These are phyloP conservation scores for Croton setiger DNA, from an alignment of 441 rosid species.

Conservation along the genomic window DNA sequence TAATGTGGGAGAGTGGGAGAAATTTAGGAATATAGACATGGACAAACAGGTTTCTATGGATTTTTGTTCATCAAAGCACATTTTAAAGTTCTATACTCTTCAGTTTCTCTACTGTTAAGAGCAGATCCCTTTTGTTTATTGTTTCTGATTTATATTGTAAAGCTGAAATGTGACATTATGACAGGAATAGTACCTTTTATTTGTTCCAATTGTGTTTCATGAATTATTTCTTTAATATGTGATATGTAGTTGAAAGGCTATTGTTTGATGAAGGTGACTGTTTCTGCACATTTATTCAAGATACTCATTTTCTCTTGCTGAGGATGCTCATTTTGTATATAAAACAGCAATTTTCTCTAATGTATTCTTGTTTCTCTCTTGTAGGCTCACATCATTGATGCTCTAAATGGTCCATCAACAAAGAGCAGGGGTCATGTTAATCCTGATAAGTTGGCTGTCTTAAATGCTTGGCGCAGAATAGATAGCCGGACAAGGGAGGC, in stretches of 20 bases:
- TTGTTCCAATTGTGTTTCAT: background rate
- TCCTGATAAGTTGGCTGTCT: conserved; percentile 57
- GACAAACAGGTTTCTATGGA: conserved; percentile 69
- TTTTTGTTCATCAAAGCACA: conserved; percentile 16
- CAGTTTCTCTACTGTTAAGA: conserved; percentile 1
- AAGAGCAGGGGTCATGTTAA: conserved; percentile 54
- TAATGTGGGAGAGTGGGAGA: conserved; percentile 81
- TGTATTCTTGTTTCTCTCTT: conserved; percentile 17
- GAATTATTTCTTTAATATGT: conserved; percentile 1
- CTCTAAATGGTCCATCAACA: conserved; percentile 33
- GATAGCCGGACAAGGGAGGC: conserved; percentile 87
- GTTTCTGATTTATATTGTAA: background rate
- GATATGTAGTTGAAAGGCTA: background rate
- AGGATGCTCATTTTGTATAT: conserved; percentile 14
- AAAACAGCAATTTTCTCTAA: conserved; percentile 13
- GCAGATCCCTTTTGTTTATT: background rate
- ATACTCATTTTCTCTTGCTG: background rate
- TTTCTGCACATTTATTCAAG: background rate
- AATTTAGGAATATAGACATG: conserved; percentile 84
- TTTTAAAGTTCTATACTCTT: conserved; percentile 17
- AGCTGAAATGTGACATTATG: background rate
- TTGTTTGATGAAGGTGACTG: conserved; percentile 4
- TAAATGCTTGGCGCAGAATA: conserved; percentile 81
- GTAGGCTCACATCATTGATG: conserved; percentile 60
- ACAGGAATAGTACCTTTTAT: background rate